Base-by-base conservation (phyloP, 805 yeast genomes). In the Yarrowia hollandica region DNA sequence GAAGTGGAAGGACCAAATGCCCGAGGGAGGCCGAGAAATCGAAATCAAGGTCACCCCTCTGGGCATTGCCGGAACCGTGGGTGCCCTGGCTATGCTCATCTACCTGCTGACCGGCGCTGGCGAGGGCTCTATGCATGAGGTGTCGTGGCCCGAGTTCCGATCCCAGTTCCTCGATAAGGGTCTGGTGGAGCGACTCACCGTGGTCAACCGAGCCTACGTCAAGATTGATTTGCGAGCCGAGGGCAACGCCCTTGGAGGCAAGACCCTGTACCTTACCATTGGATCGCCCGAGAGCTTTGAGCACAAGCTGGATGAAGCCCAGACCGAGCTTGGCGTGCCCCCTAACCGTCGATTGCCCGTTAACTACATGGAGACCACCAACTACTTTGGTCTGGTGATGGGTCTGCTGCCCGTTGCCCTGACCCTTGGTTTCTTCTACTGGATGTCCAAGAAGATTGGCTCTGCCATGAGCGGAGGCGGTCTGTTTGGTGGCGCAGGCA, bases 211-310 rank as follows among this genome's bases (percentile, higher is more conserved):
- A 64, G 80, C 81, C 62, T 71, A 79, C 3, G 97, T 89, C 0
- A 66, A 70, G 25, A 69, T 68, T 5, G 66, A 52, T 31, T 61
- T 67, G 15, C 65, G 64, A 30, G 60, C 60, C 21, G 50, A 39
- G 31, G 86, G 83, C 66, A 91, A 88, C 4, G 83, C 84, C 64
- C 66, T 65, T 57, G 62, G 62, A 22, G 79, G 75, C 63, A 64
- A 62, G 31, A 73, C 79, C 9, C 86, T 85, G 8, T 78, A 79
- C 2, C 91, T 91, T 75, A 86, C 96, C 12, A 89, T 91, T 66
- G 97, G 97, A 4, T 88, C 96, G 0, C 84, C 90, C 6, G 91
- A 88, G 64, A 77, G 82, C 19, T 88, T 91, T 67, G 97, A 91
- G 73, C 88, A 88, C 59, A 90, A 88, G 66, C 77, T 91, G 77